These are phyloP conservation scores for Skeletonema menzelii DNA, from an alignment of 108 stramenopile species.

Conservation along the genomic window DNA sequence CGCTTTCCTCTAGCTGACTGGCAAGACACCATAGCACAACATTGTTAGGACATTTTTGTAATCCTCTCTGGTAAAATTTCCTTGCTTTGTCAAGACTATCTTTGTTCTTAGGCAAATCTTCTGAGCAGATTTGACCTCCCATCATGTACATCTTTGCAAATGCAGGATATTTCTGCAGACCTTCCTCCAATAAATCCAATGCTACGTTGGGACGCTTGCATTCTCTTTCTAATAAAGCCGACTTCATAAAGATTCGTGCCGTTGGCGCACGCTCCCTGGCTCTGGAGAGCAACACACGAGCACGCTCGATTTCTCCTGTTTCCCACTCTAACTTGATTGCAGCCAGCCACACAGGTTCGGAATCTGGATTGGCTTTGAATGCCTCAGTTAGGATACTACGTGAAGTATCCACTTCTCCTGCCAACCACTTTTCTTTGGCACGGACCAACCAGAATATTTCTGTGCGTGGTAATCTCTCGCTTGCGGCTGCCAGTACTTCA, in stretches of 20 bases:
- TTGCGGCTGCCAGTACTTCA: constrained; percentile 83
- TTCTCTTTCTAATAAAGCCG: constrained; percentile 89
- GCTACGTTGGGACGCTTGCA: constrained; percentile 46
- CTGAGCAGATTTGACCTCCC: constrained; percentile 92
- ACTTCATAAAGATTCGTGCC: constrained; percentile 94
- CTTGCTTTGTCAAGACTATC: constrained; percentile 69
- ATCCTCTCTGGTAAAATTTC: constrained; percentile 76
- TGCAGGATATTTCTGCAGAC: constrained; percentile 66
- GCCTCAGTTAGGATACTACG: constrained; percentile 93
- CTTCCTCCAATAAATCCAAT: constrained; percentile 80
- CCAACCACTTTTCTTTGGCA: constrained; percentile 95
- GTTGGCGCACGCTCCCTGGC: constrained; percentile 89
- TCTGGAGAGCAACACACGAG: constrained; percentile 81
- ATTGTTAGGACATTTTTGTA: constrained; percentile 78
- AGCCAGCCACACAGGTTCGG: constrained; percentile 95
- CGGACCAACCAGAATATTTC: constrained; percentile 98
- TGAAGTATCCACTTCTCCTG: constrained; percentile 85
- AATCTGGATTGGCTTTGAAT: constrained; percentile 93
- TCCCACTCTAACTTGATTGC: constrained; percentile 98
- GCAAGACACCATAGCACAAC: constrained; percentile 90
- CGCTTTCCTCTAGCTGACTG: constrained; percentile 85
- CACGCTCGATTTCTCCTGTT: constrained; percentile 88
- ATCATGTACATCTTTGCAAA: constrained; percentile 95
- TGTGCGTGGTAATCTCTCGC: constrained; percentile 76
- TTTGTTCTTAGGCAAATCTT: constrained; percentile 65